Conservation (phyloP, 179 eudicot species). For the Heliamphora pulchella region DNA sequence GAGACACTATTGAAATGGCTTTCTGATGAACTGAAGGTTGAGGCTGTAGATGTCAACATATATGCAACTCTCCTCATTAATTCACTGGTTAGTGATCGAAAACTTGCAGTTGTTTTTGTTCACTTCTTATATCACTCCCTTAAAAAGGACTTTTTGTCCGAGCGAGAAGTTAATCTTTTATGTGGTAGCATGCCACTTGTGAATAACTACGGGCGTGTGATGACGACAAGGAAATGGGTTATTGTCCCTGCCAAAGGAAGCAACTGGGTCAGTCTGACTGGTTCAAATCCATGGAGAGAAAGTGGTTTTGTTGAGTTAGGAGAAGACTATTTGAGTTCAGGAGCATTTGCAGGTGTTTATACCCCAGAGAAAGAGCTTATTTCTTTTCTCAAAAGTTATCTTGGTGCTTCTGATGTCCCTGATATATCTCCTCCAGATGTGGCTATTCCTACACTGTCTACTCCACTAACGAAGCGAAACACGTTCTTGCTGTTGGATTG, state of each 20-base stretch:
- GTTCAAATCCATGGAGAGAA: conserved; percentile 53
- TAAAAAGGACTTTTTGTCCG: conserved; percentile 18
- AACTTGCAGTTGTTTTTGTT: conserved; percentile 31
- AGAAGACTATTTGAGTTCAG: conserved; percentile 34
- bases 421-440: conserved; percentile 49
- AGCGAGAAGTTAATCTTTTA: conserved; percentile 19
- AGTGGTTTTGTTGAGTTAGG: conserved; percentile 41
- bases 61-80: conserved; percentile 24
- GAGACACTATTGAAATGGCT: conserved; percentile 39
- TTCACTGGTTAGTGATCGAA: conserved; percentile 18
- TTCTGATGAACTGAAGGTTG: conserved; percentile 20
- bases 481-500: conserved; percentile 50
- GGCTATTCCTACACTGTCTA: conserved; percentile 36
- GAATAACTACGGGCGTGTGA: conserved; percentile 34
- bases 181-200: conserved; percentile 45
- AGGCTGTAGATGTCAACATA: conserved; percentile 22
- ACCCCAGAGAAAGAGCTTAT: conserved; percentile 28
- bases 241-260: conserved; percentile 57
- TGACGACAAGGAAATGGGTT: conserved; percentile 23
- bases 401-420: conserved; percentile 51
- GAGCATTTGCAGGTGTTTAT: conserved; percentile 26
- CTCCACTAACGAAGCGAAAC: conserved; percentile 41
- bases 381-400: conserved; percentile 27
- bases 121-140: conserved; percentile 48
- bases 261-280: conserved; percentile 50